Evolutionary conservation across 1,284 basidiomycete genomes (phyloP), one percentile per base, ranked within the genome.

Genomic region (Cutaneotrichosporon cavernicola): DNA sequence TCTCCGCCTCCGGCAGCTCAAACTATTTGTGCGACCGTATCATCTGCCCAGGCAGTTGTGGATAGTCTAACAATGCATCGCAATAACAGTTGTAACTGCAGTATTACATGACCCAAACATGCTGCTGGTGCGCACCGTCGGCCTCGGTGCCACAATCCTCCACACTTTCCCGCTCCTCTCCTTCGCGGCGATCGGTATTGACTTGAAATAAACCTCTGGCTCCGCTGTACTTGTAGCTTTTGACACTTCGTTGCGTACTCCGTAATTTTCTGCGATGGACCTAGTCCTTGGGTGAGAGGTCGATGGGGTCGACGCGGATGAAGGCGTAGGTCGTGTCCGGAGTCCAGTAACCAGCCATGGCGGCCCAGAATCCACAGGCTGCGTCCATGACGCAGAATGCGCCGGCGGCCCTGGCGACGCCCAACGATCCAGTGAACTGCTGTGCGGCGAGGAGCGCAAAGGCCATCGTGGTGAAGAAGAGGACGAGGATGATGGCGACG

Each of bases 261-360:
- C 43, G 43, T 43, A n/a, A n/a, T 13, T 5, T 36, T 36, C 34
- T 46, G 43, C 5, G 7, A 18, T n/a, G 22, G 22, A 5, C 22
- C 16, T 51, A 56, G 60, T 61, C 60, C 60, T 61, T 61, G 51
- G 60, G 60, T n/a, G 60, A 61, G n/a, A 61, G 52, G 52, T 61
- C 60, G 52, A 55, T 49, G 52, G 60, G 60, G 52, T 46, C 14
- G 52, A 55, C 30, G n/a, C 52, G 60, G 60, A 61, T 56, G 18
- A n/a, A 61, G 40, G 40, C 30, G 43, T 47, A 62, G 47, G 66
- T 65, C 30, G 62, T 65, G 64, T 68, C 66, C 21, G 64, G 61
- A 1, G 66, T 65, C 66, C 66, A 68, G 64, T 65, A 65, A 32
- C 66, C 66, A 8, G 66, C 56, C 52, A 68, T 63, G 10, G 64